These are phyloP conservation scores for Passalora sequoiae DNA, from an alignment of 2,329 filamentous ascomycete genomes.

Conservation along the genomic window DNA sequence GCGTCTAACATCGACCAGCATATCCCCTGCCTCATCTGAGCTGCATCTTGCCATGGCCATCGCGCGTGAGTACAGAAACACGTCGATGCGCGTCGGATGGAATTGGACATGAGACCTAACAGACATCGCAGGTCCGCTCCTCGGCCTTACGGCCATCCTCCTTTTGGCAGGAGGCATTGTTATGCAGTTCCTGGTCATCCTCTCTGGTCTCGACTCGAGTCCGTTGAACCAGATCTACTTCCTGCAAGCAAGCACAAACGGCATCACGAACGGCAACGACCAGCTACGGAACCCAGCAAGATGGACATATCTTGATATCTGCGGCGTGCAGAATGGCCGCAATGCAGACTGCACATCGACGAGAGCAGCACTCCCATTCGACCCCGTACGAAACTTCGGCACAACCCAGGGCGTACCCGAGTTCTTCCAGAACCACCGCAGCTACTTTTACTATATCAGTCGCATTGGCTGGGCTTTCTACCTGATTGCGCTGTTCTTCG, in stretches of 20 bases:
- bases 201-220: conserved; percentile 53
- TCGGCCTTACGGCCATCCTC: conserved; percentile 56
- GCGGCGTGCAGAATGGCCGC: conserved; percentile 55
- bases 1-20: conserved; percentile 4
- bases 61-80: conserved; percentile 18
- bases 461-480: conserved; percentile 91
- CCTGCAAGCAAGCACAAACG: conserved; percentile 69
- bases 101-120: background rate
- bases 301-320: conserved; percentile 90
- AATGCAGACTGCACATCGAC: conserved; percentile 58
- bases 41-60: conserved; percentile 16
- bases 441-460: conserved; percentile 76
- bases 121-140: conserved; percentile 46
- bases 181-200: conserved; percentile 61
- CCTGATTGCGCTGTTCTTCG: conserved; percentile 78
- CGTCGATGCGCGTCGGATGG: background rate
- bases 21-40: conserved; percentile 5
- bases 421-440: conserved; percentile 52
- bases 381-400: conserved; percentile 56
- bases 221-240: conserved; percentile 77
- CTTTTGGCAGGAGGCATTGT: conserved; percentile 58
- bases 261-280: conserved; percentile 58
- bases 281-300: conserved; percentile 58
- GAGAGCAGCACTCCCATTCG: conserved; percentile 62
- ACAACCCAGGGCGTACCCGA: conserved; percentile 50